Base-by-base conservation (phyloP, 192 early-diverging fungal genomes). In the Kickxella alabastrina region DNA sequence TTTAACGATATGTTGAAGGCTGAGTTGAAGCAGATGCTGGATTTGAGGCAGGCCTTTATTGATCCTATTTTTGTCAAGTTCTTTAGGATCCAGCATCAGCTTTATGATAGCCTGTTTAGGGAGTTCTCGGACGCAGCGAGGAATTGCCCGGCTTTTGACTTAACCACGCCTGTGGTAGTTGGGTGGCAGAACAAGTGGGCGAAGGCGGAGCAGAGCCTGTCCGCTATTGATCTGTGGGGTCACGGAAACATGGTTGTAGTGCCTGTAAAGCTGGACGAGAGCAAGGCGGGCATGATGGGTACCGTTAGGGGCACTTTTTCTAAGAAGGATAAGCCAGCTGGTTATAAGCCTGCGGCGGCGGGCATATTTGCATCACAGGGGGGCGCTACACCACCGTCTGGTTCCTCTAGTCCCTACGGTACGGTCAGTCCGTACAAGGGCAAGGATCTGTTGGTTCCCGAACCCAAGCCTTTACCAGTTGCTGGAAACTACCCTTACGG, bases 21-120 rank as follows among this genome's bases (percentile, higher is more conserved):
- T 9, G 80, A 97, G 52, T 73, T 98, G n/a, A 85, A 88, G 25
- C 49, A 77, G 17, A 86, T 97, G 54, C 81, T 98, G 43, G 79
- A 79, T 14, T 75, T 90, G 54, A 66, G 84, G 27, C 60, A 78
- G 24, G 67, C 83, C 43, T 89, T 97, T 55, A 88, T 95, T 28
- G 91, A 95, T 19, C 91, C 92, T 7, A 86, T 92, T 46, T 88
- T 95, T 63, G 67, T 87, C 46, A 79, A 84, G 26, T 84, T 97
- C 48, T 98, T 88, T 69, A 79, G 80, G 65, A 73, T 92, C 47
- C 92, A 98, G 67, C 68, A 84, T 41, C 81, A 81, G 23, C 86
- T 95, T 42, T 89, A 87, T 77, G 69, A 73, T 12, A 75, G 82
- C 45, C 65, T 96, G 64, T 72, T 78, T 37, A 75, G 74, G 19